Percentiles rank a stretch among this genome's conserved stretches.
Conservation (phyloP, 2,329 filamentous ascomycete species). For the Fonsecaea nubica region DNA sequence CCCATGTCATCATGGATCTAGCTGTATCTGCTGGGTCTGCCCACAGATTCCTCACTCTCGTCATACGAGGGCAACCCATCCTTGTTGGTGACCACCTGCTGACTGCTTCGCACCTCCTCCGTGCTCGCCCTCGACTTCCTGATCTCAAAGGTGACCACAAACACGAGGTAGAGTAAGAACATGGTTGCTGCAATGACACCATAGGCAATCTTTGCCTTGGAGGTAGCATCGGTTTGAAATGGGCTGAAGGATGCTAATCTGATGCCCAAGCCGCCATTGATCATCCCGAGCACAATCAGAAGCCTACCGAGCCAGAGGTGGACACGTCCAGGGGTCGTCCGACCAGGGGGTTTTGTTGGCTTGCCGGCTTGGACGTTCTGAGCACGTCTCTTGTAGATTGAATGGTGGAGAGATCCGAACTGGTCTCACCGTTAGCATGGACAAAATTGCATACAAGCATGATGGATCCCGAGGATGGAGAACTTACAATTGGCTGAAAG, state of each 20-base stretch:
- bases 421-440: slow-evolving; percentile 5
- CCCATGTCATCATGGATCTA: neutral
- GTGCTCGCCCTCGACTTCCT: slow-evolving; percentile 21
- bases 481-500: slow-evolving; percentile 41
- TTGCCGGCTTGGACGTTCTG: slow-evolving; percentile 22
- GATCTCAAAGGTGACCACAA: slow-evolving; percentile 38
- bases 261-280: slow-evolving; percentile 65
- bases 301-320: slow-evolving; percentile 64
- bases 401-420: slow-evolving; percentile 43
- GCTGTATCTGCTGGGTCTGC: slow-evolving; percentile 15
- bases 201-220: slow-evolving; percentile 55
- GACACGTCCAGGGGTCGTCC: slow-evolving; percentile 35
- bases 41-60: slow-evolving; percentile 33
- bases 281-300: slow-evolving; percentile 59
- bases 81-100: slow-evolving; percentile 24
- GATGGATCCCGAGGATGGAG: neutral
- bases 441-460: neutral
- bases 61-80: slow-evolving; percentile 33
- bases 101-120: slow-evolving; percentile 23
- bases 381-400: slow-evolving; percentile 39
- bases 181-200: slow-evolving; percentile 58
- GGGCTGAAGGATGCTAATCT: slow-evolving; percentile 52
- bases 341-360: slow-evolving; percentile 33
- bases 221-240: slow-evolving; percentile 42
- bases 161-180: slow-evolving; percentile 51